These are phyloP conservation scores for Neofusicoccum kwambonambiense DNA, from an alignment of 2,329 filamentous ascomycete species.

Conservation along the genomic window DNA sequence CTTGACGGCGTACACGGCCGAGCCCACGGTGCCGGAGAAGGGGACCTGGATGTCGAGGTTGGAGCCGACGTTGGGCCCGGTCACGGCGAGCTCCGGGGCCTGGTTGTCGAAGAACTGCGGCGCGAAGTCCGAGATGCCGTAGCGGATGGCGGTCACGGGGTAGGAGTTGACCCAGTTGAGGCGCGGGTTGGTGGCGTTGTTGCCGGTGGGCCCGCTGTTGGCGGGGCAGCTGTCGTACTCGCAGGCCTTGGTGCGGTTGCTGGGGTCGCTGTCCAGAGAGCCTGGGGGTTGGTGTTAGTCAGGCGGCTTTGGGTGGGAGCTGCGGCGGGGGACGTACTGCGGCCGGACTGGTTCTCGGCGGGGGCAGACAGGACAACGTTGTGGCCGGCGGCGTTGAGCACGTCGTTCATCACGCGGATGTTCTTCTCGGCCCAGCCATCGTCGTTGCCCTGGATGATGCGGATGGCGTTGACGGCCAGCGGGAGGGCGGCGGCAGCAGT, in stretches of 20 bases:
- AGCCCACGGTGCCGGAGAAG: slow-evolving; percentile 68
- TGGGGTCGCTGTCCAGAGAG: slow-evolving; percentile 52
- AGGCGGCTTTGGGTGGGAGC: background rate
- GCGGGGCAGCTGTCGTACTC: slow-evolving; percentile 62
- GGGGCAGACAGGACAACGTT: slow-evolving; percentile 64
- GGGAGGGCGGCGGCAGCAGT: slow-evolving; percentile 20
- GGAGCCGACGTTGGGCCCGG: slow-evolving; percentile 62
- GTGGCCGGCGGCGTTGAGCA: slow-evolving; percentile 56
- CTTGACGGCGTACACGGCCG: slow-evolving; percentile 58
- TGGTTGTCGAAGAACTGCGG: slow-evolving; percentile 54
- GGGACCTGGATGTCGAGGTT: slow-evolving; percentile 58
- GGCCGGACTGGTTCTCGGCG: slow-evolving; percentile 65
- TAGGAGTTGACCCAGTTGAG: slow-evolving; percentile 73
- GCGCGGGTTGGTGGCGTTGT: slow-evolving; percentile 56
- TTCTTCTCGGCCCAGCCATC: slow-evolving; percentile 74
- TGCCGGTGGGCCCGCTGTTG: slow-evolving; percentile 56
- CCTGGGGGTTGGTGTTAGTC: slow-evolving; percentile 40
- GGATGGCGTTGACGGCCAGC: slow-evolving; percentile 39
- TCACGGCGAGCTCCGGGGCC: slow-evolving; percentile 61
- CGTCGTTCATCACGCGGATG: slow-evolving; percentile 59
- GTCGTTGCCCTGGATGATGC: slow-evolving; percentile 67
- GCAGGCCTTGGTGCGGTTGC: slow-evolving; percentile 51
- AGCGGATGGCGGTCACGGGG: slow-evolving; percentile 63
- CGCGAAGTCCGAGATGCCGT: slow-evolving; percentile 59
- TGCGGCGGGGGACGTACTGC: slow-evolving; percentile 41